Conservation (phyloP, 2,329 filamentous ascomycete species). For the Cryphonectria radicalis region DNA sequence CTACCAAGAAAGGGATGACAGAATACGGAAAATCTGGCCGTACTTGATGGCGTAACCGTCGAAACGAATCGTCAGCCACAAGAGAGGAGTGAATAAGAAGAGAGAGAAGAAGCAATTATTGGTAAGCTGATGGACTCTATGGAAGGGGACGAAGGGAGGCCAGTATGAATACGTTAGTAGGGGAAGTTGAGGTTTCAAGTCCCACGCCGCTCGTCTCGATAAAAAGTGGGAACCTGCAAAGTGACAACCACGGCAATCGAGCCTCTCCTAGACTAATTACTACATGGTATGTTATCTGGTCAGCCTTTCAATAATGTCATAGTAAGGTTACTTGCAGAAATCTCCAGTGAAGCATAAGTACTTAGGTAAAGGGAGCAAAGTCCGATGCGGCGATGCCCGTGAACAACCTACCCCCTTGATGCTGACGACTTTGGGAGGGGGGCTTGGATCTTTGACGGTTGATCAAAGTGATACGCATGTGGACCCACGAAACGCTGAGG, state of each 20-base stretch:
- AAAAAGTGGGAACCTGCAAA: background rate
- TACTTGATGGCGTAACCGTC: conserved; percentile 13
- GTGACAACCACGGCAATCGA: background rate
- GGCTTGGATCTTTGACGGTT: background rate
- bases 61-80: background rate
- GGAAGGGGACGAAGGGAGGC: background rate
- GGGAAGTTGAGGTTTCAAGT: background rate
- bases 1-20: background rate
- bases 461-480: conserved; percentile 22
- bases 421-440: background rate
- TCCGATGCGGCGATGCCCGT: background rate
- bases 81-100: background rate
- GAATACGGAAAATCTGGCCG: conserved; percentile 11
- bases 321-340: background rate
- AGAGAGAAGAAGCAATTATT: background rate
- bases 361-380: background rate
- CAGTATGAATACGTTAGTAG: background rate
- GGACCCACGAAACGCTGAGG: conserved; percentile 25
- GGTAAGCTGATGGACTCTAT: background rate
- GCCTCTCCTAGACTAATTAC: background rate
- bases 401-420: background rate
- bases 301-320: background rate
- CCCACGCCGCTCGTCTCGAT: background rate
- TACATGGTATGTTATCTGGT: background rate
- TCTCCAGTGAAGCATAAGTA: background rate